phyloP scores from a whole-genome alignment of 768 basidiomycete genomes.

The Auricularia cornea region DNA sequence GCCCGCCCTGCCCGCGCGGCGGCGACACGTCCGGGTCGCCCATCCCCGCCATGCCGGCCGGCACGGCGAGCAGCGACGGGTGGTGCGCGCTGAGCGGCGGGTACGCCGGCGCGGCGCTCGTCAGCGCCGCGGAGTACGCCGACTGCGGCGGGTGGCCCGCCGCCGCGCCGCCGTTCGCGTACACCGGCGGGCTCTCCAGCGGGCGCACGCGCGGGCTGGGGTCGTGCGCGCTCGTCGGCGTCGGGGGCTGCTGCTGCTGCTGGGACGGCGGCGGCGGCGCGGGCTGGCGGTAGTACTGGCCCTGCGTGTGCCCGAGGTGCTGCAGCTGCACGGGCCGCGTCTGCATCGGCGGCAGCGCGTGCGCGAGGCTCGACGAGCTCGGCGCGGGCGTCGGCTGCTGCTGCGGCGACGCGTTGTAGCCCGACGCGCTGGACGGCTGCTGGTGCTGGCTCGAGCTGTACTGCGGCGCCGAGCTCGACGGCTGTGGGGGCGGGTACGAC shows the following conservation, averaged over 20 bases:
- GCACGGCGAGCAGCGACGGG: background rate
- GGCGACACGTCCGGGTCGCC: background rate
- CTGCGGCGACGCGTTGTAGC: background rate
- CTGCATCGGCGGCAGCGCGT: background rate
- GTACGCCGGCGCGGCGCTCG: background rate
- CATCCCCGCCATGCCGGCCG: background rate
- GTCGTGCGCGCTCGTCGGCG: background rate
- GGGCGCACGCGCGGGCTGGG: background rate
- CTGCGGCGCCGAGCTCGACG: background rate
- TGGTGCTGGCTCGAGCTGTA: background rate
- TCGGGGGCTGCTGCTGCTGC: background rate
- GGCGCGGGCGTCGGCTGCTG: background rate
- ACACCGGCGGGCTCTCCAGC: background rate
- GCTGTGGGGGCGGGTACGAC: too few species aligned
- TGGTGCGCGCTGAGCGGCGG: background rate
- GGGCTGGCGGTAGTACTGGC: background rate
- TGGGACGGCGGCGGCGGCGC: background rate
- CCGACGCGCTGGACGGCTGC: background rate
- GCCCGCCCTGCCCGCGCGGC: background rate
- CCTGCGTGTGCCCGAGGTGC: background rate
- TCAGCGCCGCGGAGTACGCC: background rate
- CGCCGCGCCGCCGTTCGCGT: background rate
- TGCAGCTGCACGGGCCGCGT: background rate
- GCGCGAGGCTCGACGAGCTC: background rate
- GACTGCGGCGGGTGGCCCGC: background rate